Evolutionary conservation across 768 basidiomycete genomes (phyloP).

Genomic region (Leccinum aurantiacum): DNA sequence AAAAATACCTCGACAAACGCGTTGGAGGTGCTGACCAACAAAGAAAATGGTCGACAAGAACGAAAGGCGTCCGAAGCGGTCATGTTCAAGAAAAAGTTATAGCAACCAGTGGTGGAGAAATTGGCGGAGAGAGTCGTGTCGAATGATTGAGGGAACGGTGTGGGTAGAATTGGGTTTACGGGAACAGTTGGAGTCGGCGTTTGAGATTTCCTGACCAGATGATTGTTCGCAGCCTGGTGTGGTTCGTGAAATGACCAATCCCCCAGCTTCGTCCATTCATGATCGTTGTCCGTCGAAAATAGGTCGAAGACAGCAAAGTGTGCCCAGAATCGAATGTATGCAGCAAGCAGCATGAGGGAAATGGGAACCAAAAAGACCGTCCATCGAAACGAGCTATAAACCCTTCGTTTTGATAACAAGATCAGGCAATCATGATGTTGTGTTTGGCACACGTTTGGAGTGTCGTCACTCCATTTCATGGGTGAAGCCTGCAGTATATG

Average conservation of each 20-base stretch:
- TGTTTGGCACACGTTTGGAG: slow-evolving; percentile 7
- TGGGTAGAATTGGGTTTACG: slow-evolving; percentile 52
- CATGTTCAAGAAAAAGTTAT: slow-evolving; percentile 76
- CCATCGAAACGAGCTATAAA: slow-evolving; percentile 41
- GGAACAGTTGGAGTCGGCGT: slow-evolving; percentile 29
- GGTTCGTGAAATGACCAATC: slow-evolving; percentile 46
- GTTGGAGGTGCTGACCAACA: slow-evolving; percentile 56
- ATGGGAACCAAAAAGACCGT: slow-evolving; percentile 58
- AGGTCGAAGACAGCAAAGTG: slow-evolving; percentile 50
- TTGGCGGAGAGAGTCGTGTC: slow-evolving; percentile 63
- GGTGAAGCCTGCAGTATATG: slow-evolving; percentile 10
- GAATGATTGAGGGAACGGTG: slow-evolving; percentile 77
- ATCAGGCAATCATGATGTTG: not conserved
- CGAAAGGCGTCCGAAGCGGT: slow-evolving; percentile 58
- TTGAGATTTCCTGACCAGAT: slow-evolving; percentile 16
- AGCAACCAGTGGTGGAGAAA: slow-evolving; percentile 65
- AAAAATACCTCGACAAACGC: slow-evolving; percentile 54
- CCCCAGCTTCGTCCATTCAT: slow-evolving; percentile 26
- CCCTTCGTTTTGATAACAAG: slow-evolving; percentile 36
- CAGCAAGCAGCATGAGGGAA: slow-evolving; percentile 52
- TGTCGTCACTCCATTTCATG: not conserved
- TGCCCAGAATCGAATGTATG: slow-evolving; percentile 49
- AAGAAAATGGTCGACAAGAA: slow-evolving; percentile 74
- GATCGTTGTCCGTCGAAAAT: slow-evolving; percentile 28
- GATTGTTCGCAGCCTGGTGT: slow-evolving; percentile 27